Evolutionary conservation across 208 protist genomes (phyloP), one percentile per base, ranked within the genome.

Genomic region (Leishmania guyanensis): DNA sequence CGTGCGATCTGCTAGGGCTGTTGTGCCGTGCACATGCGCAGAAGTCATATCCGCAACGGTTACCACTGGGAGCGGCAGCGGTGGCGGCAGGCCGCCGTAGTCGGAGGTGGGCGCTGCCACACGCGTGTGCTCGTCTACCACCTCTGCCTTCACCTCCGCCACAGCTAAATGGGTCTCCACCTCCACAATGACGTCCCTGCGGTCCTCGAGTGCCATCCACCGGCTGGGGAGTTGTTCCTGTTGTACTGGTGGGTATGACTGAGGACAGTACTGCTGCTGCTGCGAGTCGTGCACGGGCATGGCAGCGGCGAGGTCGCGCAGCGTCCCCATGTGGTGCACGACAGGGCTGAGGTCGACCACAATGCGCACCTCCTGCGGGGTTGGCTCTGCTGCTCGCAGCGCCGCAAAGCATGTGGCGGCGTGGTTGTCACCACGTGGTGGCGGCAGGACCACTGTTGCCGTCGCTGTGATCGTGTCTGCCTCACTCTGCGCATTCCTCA

Each of bases 181-280:
- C 76, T 90, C 86, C 14, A 91, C 88, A 53, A 90, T 84, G 1
- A 91, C 86, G 73, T 91, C 85, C 33, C 82, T 77, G 10, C 82
- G 74, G 39, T 88, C 83, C 68, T 91, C 88, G 33, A 85, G 79
- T 36, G 20, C 64, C 69, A 74, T 74, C 54, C 77, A 53, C n/a
- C 62, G 54, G 54, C 80, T 75, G 36, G 79, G 75, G 10, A 73
- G 70, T 48, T 84, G 68, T 33, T 83, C 77, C 14, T 84, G 51
- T 22, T 79, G 76, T 48, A 79, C 58, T 60, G 78, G 75, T 33
- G 80, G 62, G n/a, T 39, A 48, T 17, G 16, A 56, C 22, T 56
- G 64, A 46, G 69, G 46, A 26, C 46, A 26, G 26, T 39, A 2
- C 75, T 10, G 33, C 54, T 72, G 82, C 50, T 65, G 69, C 29